Percentiles rank a stretch among this genome's conserved stretches.
phyloP scores from a whole-genome alignment of 352 stramenopile genomes.

The Phytophthora hibernalis region DNA sequence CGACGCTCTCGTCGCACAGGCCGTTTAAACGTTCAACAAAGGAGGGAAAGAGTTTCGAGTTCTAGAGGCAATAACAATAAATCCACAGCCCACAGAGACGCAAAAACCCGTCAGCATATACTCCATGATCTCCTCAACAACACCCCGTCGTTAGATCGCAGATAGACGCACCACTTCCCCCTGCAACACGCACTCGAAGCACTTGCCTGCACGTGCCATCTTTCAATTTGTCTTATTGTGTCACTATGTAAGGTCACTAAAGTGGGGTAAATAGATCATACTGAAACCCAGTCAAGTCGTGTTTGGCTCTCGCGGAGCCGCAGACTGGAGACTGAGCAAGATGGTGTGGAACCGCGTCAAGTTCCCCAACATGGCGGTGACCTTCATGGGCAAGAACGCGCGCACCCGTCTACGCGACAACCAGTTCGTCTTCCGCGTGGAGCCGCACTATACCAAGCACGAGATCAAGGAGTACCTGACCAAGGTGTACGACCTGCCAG shows the following conservation, averaged over 20 bases:
- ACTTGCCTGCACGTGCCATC: conserved; percentile 77
- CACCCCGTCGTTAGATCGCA: background rate
- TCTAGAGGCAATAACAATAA: conserved; percentile 39
- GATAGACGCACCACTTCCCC: conserved; percentile 72
- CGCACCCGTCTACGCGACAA: conserved; percentile 80
- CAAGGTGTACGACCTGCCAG: conserved; percentile 95
- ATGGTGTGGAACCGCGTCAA: conserved; percentile 89
- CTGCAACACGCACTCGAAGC: conserved; percentile 86
- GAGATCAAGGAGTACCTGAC: conserved; percentile 98
- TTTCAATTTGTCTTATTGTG: background rate
- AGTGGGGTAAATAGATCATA: background rate
- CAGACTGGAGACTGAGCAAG: conserved; percentile 26
- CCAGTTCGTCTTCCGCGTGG: conserved; percentile 93
- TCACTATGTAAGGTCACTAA: conserved; percentile 2
- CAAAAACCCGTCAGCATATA: background rate
- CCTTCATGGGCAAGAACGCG: conserved; percentile 88
- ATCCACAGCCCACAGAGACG: background rate
- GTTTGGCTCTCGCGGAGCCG: conserved; percentile 13
- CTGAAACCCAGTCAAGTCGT: background rate
- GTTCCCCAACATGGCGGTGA: conserved; percentile 90
- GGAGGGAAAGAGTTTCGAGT: conserved; percentile 83
- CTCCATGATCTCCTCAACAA: background rate
- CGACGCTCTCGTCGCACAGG: conserved; percentile 80
- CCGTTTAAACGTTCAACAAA: conserved; percentile 84
- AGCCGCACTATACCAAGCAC: conserved; percentile 97